Conservation (phyloP, 2,329 filamentous ascomycete species). For the Talaromyces sp. region DNA sequence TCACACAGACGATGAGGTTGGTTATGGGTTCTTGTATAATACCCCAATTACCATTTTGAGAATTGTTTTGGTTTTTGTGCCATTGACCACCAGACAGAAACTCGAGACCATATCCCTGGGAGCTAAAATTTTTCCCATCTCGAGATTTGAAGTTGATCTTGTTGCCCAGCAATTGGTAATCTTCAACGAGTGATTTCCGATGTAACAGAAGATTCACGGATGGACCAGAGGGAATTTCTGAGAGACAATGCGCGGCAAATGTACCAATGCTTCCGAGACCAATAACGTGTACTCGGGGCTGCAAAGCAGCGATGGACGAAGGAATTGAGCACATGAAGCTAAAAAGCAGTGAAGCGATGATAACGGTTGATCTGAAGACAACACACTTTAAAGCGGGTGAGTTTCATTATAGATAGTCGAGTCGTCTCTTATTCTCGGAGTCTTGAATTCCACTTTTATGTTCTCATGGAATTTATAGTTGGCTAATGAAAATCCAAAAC, state of each 20-base stretch:
- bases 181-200: constrained; percentile 37
- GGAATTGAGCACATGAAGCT: not conserved
- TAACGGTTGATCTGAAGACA: too few relatives aligned
- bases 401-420: too few relatives aligned
- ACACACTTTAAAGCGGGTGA: too few relatives aligned
- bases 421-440: too few relatives aligned
- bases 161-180: constrained; percentile 26
- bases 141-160: constrained; percentile 22
- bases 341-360: too few relatives aligned
- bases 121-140: not conserved
- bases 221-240: constrained; percentile 60
- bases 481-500: too few relatives aligned
- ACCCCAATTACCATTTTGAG: not conserved
- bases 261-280: constrained; percentile 78
- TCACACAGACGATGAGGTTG: constrained; percentile 74
- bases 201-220: constrained; percentile 77
- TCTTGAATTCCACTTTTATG: too few relatives aligned
- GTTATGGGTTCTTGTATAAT: constrained; percentile 53
- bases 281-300: constrained; percentile 58
- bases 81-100: constrained; percentile 2
- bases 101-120: constrained; percentile 8
- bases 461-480: too few relatives aligned
- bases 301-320: not conserved
- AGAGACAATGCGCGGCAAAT: constrained; percentile 72
- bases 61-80: not conserved